A percentile compares a stretch with the other conserved stretches of the same genome.
Evolutionary conservation across 2,329 filamentous ascomycete species (phyloP).

Genomic region (Neocucurbitaria cava): DNA sequence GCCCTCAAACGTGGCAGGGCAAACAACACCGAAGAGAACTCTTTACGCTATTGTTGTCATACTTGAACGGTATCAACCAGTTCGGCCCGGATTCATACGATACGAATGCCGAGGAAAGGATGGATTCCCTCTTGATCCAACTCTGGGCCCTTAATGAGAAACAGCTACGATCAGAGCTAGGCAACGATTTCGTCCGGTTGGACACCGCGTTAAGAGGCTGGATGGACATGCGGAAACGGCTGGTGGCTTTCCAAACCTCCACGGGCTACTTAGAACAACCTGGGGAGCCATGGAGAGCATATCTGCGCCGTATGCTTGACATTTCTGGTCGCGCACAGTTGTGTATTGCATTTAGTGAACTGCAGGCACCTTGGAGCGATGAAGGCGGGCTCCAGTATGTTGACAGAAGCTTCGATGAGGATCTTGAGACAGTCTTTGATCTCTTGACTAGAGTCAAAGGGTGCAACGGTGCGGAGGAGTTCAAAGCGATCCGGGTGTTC

Average conservation of each 20-base stretch:
- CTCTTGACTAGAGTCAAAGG: constrained; percentile 11
- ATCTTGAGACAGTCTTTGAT: constrained; percentile 20
- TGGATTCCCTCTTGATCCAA: constrained; percentile 11
- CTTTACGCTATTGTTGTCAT: constrained; percentile 10
- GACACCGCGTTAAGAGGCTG: constrained; percentile 3
- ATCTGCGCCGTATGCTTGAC: constrained; percentile 6
- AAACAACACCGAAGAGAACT: constrained; percentile 11
- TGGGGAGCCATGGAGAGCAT: constrained; percentile 12
- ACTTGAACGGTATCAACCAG: constrained; percentile 9
- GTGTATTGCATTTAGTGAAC: constrained; percentile 13
- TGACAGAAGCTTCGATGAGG: constrained; percentile 5
- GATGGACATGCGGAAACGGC: constrained; percentile 16
- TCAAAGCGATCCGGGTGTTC: constrained; percentile 5
- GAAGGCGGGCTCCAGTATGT: neutral
- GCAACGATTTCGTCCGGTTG: neutral
- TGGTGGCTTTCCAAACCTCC: constrained; percentile 5
- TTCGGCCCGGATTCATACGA: constrained; percentile 7
- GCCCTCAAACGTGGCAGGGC: neutral
- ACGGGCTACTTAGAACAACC: constrained; percentile 11
- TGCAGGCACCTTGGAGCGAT: neutral
- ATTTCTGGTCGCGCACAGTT: constrained; percentile 6
- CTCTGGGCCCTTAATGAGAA: constrained; percentile 11
- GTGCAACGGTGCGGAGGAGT: constrained; percentile 16
- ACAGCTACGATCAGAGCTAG: neutral
- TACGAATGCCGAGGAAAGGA: constrained; percentile 9